Evolutionary conservation across 352 stramenopile genomes (phyloP).

Genomic region (Phytophthora cactorum): DNA sequence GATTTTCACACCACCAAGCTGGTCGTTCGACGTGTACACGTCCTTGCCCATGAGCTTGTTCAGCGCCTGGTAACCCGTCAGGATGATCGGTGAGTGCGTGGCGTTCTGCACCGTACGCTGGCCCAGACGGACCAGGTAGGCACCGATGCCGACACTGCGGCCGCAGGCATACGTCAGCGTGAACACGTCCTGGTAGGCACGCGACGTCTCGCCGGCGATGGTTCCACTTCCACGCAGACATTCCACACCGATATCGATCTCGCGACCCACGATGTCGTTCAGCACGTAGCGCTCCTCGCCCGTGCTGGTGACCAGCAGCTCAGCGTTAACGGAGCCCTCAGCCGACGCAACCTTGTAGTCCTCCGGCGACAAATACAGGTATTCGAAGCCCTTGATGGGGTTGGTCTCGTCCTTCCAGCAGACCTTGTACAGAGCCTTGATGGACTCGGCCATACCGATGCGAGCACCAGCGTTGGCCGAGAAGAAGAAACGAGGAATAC

Average conservation of each 20-base stretch:
- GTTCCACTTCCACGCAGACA: constrained; percentile 99
- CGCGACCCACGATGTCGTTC: constrained; percentile 98
- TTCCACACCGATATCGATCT: constrained; percentile 99
- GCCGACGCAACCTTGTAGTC: constrained; percentile 94
- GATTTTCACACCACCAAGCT: constrained; percentile 99
- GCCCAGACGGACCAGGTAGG: constrained; percentile 99
- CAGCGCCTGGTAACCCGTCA: constrained; percentile 99
- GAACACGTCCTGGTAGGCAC: constrained; percentile 99
- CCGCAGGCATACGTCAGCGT: constrained; percentile 99
- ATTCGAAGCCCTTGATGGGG: constrained; percentile 98
- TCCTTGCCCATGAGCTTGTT: constrained; percentile 99
- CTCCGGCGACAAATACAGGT: constrained; percentile 96
- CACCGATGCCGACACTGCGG: constrained; percentile 99
- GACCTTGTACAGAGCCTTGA: constrained; percentile 99
- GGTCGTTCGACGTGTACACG: constrained; percentile 99
- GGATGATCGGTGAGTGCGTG: constrained; percentile 97
- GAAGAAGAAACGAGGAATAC: constrained; percentile 98
- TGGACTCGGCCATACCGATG: constrained; percentile 98
- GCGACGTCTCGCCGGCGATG: constrained; percentile 99
- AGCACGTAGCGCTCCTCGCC: constrained; percentile 94
- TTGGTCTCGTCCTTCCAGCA: constrained; percentile 97
- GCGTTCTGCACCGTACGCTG: constrained; percentile 99
- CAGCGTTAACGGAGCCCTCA: constrained; percentile 91
- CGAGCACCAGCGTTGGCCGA: constrained; percentile 98
- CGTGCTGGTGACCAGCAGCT: constrained; percentile 60